phyloP scores from a whole-genome alignment of 805 yeast species.

The Ogataea saltuana region DNA sequence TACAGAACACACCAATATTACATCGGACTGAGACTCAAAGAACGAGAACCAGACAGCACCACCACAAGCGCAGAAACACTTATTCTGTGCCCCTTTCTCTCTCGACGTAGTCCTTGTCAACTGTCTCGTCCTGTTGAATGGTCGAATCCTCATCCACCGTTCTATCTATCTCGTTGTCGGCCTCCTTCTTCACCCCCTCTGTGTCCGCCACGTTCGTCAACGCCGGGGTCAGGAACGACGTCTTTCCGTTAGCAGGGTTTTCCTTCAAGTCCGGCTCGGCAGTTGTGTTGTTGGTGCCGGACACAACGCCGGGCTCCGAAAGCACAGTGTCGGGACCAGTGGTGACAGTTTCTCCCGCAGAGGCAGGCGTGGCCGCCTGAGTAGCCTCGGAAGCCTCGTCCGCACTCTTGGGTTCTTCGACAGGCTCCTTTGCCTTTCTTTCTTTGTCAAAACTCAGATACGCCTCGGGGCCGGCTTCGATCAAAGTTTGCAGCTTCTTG shows the following conservation, averaged over 20 bases:
- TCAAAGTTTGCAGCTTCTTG: slow-evolving; percentile 37
- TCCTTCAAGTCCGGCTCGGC: slow-evolving; percentile 16
- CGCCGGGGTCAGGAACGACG: no score
- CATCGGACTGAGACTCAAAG: not conserved
- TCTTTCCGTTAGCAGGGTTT: no score
- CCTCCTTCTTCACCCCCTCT: slow-evolving; percentile 5
- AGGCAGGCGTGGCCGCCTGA: slow-evolving; percentile 16
- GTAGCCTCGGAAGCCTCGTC: slow-evolving; percentile 9
- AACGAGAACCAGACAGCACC: no score
- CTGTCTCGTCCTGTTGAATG: slow-evolving; percentile 47
- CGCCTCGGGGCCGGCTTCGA: slow-evolving; percentile 42
- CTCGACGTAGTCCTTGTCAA: slow-evolving; percentile 16
- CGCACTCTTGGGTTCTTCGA: slow-evolving; percentile 21
- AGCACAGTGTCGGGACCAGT: slow-evolving; percentile 20
- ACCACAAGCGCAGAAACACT: no score
- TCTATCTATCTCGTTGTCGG: slow-evolving; percentile 2
- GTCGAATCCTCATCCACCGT: slow-evolving; percentile 51
- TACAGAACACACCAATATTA: not conserved
- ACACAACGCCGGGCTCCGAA: slow-evolving; percentile 13
- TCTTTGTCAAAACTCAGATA: slow-evolving; percentile 23
- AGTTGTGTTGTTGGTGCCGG: slow-evolving; percentile 15
- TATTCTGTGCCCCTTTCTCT: slow-evolving; percentile 5
- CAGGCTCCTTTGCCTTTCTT: slow-evolving; percentile 24
- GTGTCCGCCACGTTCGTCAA: no score
- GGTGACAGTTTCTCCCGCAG: slow-evolving; percentile 16